Percentiles rank a stretch among this genome's conserved stretches.
Evolutionary conservation across 805 yeast species (phyloP).

Genomic region (Kazachstania viticola): DNA sequence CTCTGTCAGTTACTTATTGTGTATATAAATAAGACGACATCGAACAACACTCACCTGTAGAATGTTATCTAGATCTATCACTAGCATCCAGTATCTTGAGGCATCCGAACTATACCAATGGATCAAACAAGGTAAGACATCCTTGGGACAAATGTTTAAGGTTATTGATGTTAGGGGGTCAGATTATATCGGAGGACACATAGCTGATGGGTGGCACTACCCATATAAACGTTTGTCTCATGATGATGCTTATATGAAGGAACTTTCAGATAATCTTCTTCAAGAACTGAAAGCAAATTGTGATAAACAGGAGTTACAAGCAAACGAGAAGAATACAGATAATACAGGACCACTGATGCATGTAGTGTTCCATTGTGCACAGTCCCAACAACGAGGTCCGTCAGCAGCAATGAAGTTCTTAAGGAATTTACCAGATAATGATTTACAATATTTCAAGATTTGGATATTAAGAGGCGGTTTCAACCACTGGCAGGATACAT

Average conservation of each 20-base stretch:
- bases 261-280: not conserved
- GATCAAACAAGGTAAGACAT: slow-evolving; percentile 16
- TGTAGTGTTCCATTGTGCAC: slow-evolving; percentile 76
- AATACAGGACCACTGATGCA: slow-evolving; percentile 16
- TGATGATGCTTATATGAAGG: slow-evolving; percentile 26
- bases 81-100: slow-evolving; percentile 17
- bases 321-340: not conserved
- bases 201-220: slow-evolving; percentile 15
- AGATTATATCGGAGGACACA: slow-evolving; percentile 60
- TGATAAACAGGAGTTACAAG: too few species aligned
- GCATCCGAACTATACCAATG: slow-evolving; percentile 17
- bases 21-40: too few species aligned
- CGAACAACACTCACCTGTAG: too few species aligned
- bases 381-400: slow-evolving; percentile 89
- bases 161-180: slow-evolving; percentile 80
- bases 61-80: slow-evolving; percentile 8
- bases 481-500: slow-evolving; percentile 64
- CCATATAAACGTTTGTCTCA: slow-evolving; percentile 19
- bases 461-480: slow-evolving; percentile 82
- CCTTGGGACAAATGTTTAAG: slow-evolving; percentile 14
- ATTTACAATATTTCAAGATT: slow-evolving; percentile 34
- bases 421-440: slow-evolving; percentile 21
- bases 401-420: slow-evolving; percentile 57
- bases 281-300: too few species aligned
- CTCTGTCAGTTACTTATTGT: too few species aligned